These are phyloP conservation scores for Scedosporium boydii DNA, from an alignment of 2,329 filamentous ascomycete genomes.

Conservation along the genomic window DNA sequence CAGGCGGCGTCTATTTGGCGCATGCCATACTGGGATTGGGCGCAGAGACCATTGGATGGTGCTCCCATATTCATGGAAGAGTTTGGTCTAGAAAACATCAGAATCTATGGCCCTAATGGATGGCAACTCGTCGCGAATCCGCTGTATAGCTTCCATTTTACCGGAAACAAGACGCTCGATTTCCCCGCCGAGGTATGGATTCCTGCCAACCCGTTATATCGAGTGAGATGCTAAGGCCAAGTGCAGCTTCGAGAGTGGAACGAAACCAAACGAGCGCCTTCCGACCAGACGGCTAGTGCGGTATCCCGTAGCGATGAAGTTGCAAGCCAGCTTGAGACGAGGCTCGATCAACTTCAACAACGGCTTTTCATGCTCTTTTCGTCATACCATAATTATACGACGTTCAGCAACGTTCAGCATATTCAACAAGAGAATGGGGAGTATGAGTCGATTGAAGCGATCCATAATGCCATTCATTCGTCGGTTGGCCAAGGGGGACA, in stretches of 20 bases:
- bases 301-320: conserved; percentile 51
- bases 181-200: conserved; percentile 50
- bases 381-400: conserved; percentile 56
- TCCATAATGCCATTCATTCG: conserved; percentile 56
- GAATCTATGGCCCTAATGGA: conserved; percentile 47
- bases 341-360: conserved; percentile 45
- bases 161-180: conserved; percentile 46
- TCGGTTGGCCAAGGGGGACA: conserved; percentile 53
- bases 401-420: conserved; percentile 62
- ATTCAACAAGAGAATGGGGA: conserved; percentile 34
- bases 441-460: conserved; percentile 55
- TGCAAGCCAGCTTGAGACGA: conserved; percentile 39
- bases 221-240: conserved; percentile 6
- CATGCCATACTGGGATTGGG: conserved; percentile 53
- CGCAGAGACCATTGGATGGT: conserved; percentile 35
- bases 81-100: conserved; percentile 38
- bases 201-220: background rate
- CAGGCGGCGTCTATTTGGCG: conserved; percentile 41
- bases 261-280: conserved; percentile 49
- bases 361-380: conserved; percentile 60
- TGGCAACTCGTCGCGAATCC: conserved; percentile 50
- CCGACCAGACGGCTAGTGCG: conserved; percentile 17
- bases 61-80: conserved; percentile 35
- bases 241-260: conserved; percentile 48
- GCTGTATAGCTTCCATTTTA: conserved; percentile 50